Evolutionary conservation across 2,329 filamentous ascomycete species (phyloP).

Genomic region (Plenodomus tracheiphilus): DNA sequence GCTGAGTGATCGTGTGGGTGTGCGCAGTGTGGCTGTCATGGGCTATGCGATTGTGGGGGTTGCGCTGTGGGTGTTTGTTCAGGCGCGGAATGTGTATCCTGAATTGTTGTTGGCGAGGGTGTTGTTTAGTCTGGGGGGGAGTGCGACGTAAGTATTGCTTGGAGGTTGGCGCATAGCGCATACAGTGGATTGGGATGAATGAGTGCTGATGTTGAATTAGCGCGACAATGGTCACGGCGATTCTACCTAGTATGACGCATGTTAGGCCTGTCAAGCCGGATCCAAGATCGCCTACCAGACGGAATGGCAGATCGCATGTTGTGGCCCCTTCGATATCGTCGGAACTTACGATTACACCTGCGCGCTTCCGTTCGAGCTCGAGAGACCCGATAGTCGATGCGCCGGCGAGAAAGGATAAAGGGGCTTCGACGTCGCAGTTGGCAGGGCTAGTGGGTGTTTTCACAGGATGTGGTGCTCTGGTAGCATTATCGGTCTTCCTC

Average conservation of each 20-base stretch:
- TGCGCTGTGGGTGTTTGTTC: slow-evolving; percentile 78
- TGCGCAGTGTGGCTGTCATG: slow-evolving; percentile 64
- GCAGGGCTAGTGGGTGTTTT: slow-evolving; percentile 91
- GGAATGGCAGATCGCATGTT: slow-evolving; percentile 56
- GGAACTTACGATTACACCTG: slow-evolving; percentile 74
- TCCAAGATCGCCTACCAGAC: slow-evolving; percentile 30
- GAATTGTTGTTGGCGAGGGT: slow-evolving; percentile 82
- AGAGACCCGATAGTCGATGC: slow-evolving; percentile 16
- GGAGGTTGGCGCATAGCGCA: neutral
- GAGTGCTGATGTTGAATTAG: slow-evolving; percentile 34
- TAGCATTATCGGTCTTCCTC: slow-evolving; percentile 80
- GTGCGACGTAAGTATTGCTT: slow-evolving; percentile 66
- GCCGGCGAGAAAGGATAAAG: slow-evolving; percentile 23
- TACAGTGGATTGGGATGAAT: neutral
- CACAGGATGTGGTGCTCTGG: slow-evolving; percentile 86
- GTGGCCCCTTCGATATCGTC: slow-evolving; percentile 71
- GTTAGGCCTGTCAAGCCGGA: slow-evolving; percentile 28
- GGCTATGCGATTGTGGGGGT: slow-evolving; percentile 83
- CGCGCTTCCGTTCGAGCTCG: slow-evolving; percentile 48
- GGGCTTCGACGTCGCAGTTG: slow-evolving; percentile 62
- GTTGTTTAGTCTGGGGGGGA: slow-evolving; percentile 86
- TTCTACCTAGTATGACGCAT: slow-evolving; percentile 72
- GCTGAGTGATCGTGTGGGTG: slow-evolving; percentile 74
- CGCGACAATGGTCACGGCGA: slow-evolving; percentile 94
- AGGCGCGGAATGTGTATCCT: slow-evolving; percentile 85